Evolutionary conservation across 805 yeast species (phyloP).

Genomic region (Saturnispora zaruensis): DNA sequence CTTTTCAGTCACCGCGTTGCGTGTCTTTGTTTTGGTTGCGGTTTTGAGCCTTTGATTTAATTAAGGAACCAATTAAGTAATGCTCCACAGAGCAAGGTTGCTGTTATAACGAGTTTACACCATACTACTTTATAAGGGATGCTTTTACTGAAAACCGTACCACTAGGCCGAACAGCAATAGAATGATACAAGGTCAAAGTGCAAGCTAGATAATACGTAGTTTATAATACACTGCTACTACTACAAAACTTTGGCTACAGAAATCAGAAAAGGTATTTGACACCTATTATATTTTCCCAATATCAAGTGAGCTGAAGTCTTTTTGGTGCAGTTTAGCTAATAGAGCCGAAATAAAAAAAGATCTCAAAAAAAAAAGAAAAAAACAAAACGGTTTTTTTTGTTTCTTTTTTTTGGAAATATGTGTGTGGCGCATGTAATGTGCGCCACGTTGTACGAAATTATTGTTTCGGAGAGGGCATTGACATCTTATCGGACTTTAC

Average conservation of each 20-base stretch:
- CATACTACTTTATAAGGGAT: too few species aligned
- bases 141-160: neutral
- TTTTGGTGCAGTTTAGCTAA: neutral
- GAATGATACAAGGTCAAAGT: neutral
- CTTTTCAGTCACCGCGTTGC: conserved; percentile 2
- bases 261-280: too few species aligned
- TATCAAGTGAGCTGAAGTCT: neutral
- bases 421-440: neutral
- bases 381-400: neutral
- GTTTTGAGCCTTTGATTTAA: neutral
- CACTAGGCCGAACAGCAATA: neutral
- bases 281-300: too few species aligned
- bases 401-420: neutral
- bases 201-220: neutral
- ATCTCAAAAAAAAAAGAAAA: neutral
- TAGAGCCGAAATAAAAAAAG: neutral
- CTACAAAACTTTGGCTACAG: too few species aligned
- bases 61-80: neutral
- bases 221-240: neutral
- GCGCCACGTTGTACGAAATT: neutral
- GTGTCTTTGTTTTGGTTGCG: conserved; percentile 1
- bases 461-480: neutral
- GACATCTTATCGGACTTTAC: conserved; percentile 2
- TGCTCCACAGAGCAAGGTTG: neutral
- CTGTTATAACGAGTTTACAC: too few species aligned